Evolutionary conservation across 2,329 filamentous ascomycete genomes (phyloP).

Genomic region (Exophiala bonariae): DNA sequence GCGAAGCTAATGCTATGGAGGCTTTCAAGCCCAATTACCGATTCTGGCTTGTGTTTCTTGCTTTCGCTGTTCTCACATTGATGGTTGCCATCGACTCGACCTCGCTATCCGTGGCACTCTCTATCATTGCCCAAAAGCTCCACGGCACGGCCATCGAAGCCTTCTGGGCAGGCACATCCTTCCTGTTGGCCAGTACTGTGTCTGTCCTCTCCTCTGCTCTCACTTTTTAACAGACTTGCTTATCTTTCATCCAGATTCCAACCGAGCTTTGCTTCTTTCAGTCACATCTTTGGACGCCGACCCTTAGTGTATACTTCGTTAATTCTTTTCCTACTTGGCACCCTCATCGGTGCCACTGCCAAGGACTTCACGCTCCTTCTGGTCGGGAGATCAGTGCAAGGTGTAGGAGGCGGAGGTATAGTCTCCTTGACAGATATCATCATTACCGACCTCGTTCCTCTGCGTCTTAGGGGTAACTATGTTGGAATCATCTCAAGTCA

Average conservation of each 20-base stretch:
- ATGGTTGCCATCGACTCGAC: too few relatives aligned
- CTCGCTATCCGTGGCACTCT: neutral
- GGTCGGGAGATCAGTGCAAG: conserved; percentile 45
- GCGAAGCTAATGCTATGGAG: too few relatives aligned
- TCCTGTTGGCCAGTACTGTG: conserved; percentile 59
- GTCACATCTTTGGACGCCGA: conserved; percentile 49
- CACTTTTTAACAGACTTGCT: too few relatives aligned
- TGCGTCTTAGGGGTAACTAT: conserved; percentile 30
- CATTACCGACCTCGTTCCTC: conserved; percentile 45
- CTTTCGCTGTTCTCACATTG: too few relatives aligned
- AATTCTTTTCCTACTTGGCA: conserved; percentile 45
- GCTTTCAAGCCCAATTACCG: too few relatives aligned
- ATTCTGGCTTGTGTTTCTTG: too few relatives aligned
- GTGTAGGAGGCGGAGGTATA: conserved; percentile 44
- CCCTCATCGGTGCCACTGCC: conserved; percentile 41
- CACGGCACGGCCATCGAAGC: conserved; percentile 53
- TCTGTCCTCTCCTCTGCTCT: conserved; percentile 45
- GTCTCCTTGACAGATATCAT: conserved; percentile 45
- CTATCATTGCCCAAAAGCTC: conserved; percentile 48
- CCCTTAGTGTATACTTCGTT: conserved; percentile 41
- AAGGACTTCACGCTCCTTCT: conserved; percentile 47
- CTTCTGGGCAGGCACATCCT: conserved; percentile 66
- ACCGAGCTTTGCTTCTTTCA: conserved; percentile 49
- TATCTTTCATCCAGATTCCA: too few relatives aligned
- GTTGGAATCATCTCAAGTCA: conserved; percentile 23